Conservation (phyloP, 2,329 filamentous ascomycete species). For the Verticillium klebahnii region DNA sequence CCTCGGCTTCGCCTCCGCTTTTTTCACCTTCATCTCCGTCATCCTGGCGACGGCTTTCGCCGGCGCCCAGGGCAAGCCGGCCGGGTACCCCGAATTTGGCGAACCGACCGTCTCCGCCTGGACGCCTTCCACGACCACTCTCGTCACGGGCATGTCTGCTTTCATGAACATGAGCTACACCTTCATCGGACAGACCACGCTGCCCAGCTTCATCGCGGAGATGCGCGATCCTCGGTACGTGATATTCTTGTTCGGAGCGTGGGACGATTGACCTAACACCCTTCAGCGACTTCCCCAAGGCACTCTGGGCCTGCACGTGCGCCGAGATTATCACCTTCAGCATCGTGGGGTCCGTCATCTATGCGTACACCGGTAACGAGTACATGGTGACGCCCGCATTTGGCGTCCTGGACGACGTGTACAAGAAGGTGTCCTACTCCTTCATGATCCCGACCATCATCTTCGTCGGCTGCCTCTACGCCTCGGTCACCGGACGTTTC, state of each 20-base stretch:
- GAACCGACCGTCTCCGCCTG: conserved; percentile 64
- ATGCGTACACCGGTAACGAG: conserved; percentile 80
- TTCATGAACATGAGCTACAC: conserved; percentile 96
- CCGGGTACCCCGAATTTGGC: conserved; percentile 58
- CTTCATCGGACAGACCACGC: conserved; percentile 91
- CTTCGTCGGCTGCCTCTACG: conserved; percentile 86
- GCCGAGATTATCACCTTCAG: conserved; percentile 86
- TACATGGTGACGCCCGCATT: conserved; percentile 88
- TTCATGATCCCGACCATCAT: conserved; percentile 96
- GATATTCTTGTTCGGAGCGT: not conserved
- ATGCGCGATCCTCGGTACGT: conserved; percentile 63
- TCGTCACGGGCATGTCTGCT: conserved; percentile 77
- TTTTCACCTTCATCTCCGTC: conserved; percentile 88
- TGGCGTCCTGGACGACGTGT: conserved; percentile 72
- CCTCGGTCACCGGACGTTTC: conserved; percentile 84
- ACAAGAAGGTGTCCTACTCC: conserved; percentile 84
- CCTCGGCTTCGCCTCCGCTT: conserved; percentile 71
- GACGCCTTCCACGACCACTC: conserved; percentile 67
- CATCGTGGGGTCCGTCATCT: conserved; percentile 74
- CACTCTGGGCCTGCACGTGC: conserved; percentile 85
- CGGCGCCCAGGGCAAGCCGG: conserved; percentile 69
- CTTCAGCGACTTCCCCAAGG: conserved; percentile 79
- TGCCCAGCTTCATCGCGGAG: conserved; percentile 92
- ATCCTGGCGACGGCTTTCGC: conserved; percentile 79
- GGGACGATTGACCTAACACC: not conserved